Evolutionary conservation across 2,329 filamentous ascomycete species (phyloP).

Genomic region (Trichoderma asperellum): DNA sequence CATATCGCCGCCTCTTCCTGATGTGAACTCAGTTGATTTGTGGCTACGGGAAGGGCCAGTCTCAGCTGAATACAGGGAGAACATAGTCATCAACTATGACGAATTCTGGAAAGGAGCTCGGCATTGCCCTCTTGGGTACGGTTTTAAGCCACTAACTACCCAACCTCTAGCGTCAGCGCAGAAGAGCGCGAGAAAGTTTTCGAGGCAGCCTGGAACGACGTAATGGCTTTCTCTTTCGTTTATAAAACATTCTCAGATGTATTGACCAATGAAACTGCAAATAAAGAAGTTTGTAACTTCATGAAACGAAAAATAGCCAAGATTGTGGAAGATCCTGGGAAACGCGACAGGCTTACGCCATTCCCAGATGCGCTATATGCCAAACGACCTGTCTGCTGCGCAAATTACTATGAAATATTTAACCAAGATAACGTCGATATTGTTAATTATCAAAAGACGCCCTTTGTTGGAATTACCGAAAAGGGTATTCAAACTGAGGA

Average conservation of each 20-base stretch:
- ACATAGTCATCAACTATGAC: neutral
- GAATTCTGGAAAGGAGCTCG: neutral
- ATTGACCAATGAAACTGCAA: neutral
- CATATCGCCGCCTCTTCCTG: no score
- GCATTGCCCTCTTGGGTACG: neutral
- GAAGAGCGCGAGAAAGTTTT: constrained; percentile 9
- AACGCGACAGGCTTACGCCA: neutral
- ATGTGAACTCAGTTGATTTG: no score
- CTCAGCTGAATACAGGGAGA: constrained; percentile 7
- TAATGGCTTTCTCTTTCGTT: neutral
- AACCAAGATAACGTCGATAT: neutral
- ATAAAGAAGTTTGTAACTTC: neutral
- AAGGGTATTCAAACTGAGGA: neutral
- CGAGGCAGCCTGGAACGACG: neutral
- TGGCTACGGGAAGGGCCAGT: no score
- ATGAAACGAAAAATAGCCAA: neutral
- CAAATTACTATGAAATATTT: neutral
- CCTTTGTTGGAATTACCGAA: neutral
- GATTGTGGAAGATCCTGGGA: neutral
- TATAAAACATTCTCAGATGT: neutral
- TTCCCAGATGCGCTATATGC: neutral
- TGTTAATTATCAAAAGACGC: neutral
- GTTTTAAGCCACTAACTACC: neutral
- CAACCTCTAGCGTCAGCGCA: neutral
- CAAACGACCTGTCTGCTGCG: neutral